Base-by-base conservation (phyloP, 176 grass and related monocot species). In the Oryza meyeriana region DNA sequence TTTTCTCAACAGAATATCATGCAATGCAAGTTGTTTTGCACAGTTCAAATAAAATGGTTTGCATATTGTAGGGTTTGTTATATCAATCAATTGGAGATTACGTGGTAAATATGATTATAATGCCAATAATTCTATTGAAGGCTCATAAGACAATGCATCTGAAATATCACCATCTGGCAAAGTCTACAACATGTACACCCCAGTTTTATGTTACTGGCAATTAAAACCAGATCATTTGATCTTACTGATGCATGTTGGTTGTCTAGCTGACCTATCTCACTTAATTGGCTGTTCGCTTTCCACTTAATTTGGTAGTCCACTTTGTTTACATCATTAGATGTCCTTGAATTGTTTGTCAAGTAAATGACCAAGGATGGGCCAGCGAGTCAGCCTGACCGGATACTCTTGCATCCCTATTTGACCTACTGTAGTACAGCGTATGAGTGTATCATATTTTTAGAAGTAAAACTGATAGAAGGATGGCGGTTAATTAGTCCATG, bases 61-160 rank as follows among this genome's bases (percentile, higher is more conserved):
- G 31, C 8, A 82, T 81, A 70, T 69, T 71, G 40, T 50, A 58
- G 44, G 14, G 17, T 32, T 71, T 87, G 39, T 71, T 61, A 12
- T 61, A 45, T 34, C 17, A 76, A 76, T 72, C 18, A 33, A 42
- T 71, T 69, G 61, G 38, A 36, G 12, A 30, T 38, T 42, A 61
- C 45, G 28, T 38, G 10, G 29, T 72, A 38, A 73, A 52, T 64
- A 72, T 50, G n/a, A 31, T 47, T 72, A 50, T 20, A 40, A 12
- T 29, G 72, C 29, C 30, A 24, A 39, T 6, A 59, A 27, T 61
- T 62, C 26, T 33, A 20, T 40, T 12, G 57, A 38, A 76, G 32
- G 6, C 50, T 62, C 34, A 77, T 65, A 30, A 58, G 33, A 64
- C 17, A 72, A 22, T 82, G 29, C 17, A 30, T 41, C 50, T 10